phyloP scores from a whole-genome alignment of 345 rosid genomes.

The Raphanus sativus region DNA sequence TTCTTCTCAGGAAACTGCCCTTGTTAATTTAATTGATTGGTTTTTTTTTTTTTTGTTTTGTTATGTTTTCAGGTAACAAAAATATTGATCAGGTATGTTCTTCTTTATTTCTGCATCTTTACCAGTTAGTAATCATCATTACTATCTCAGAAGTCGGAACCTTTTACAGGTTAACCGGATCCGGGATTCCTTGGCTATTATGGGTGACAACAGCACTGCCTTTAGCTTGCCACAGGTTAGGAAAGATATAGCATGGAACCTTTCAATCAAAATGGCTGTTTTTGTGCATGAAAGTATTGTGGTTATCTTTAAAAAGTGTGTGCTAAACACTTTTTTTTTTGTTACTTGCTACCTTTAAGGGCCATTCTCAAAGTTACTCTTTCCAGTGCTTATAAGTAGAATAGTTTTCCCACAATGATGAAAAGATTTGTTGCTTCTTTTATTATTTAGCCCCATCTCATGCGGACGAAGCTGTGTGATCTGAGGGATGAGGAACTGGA shows the following conservation, averaged over 20 bases:
- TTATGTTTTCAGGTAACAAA: slow-evolving; percentile 71
- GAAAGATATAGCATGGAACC: background rate
- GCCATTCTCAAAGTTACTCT: background rate
- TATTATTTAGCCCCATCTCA: slow-evolving; percentile 73
- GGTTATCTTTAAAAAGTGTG: background rate
- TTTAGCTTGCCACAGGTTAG: slow-evolving; percentile 97
- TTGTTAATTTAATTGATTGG: slow-evolving; percentile 18
- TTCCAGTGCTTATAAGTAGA: too few relatives aligned
- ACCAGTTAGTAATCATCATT: slow-evolving; percentile 1
- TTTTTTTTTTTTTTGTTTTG: slow-evolving; percentile 16
- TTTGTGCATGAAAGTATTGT: slow-evolving; percentile 1
- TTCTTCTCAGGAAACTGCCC: slow-evolving; percentile 3
- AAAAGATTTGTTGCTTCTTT: too few relatives aligned
- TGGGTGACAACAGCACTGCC: slow-evolving; percentile 98
- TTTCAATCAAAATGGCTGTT: background rate
- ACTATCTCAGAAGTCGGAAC: slow-evolving; percentile 24
- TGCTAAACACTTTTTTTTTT: too few relatives aligned
- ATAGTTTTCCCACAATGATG: too few relatives aligned
- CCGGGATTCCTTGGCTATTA: slow-evolving; percentile 84
- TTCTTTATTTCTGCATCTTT: slow-evolving; percentile 1
- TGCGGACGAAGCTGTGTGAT: slow-evolving; percentile 96
- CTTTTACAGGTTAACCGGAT: slow-evolving; percentile 80
- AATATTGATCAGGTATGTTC: slow-evolving; percentile 79
- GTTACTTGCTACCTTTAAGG: background rate
- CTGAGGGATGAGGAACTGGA: slow-evolving; percentile 91